phyloP scores from a whole-genome alignment of 257 asterid genomes.

The Salvia hispanica region DNA sequence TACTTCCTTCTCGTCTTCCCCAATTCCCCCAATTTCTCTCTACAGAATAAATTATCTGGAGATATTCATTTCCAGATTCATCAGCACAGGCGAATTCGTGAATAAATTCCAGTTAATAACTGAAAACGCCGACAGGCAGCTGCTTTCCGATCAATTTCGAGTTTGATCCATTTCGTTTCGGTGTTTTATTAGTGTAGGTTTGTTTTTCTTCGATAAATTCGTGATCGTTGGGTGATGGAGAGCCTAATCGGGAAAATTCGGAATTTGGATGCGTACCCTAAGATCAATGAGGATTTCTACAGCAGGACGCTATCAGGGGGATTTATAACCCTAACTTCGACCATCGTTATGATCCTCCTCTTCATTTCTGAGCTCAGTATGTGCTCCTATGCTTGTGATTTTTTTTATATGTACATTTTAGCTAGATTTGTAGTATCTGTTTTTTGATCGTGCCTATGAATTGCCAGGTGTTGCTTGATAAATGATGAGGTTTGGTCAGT shows the following conservation, averaged over 20 bases:
- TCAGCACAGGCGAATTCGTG: neutral
- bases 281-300: slow-evolving; percentile 98
- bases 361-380: slow-evolving; percentile 93
- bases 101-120: slow-evolving; percentile 11
- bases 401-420: slow-evolving; percentile 2
- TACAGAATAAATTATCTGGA: neutral
- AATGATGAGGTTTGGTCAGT: neutral
- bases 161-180: slow-evolving; percentile 29
- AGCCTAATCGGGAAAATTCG: slow-evolving; percentile 65
- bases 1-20: slow-evolving; percentile 29
- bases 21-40: neutral
- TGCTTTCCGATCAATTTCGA: slow-evolving; percentile 28
- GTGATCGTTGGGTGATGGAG: slow-evolving; percentile 54
- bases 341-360: slow-evolving; percentile 83
- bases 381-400: slow-evolving; percentile 31
- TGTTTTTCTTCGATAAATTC: slow-evolving; percentile 11
- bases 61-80: slow-evolving; percentile 35
- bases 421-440: slow-evolving; percentile 5
- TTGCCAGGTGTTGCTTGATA: neutral
- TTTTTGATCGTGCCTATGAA: slow-evolving; percentile 13
- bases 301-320: slow-evolving; percentile 98
- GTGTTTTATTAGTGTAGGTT: slow-evolving; percentile 13
- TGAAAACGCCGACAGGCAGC: slow-evolving; percentile 17
- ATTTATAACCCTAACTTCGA: slow-evolving; percentile 75
- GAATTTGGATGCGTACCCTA: slow-evolving; percentile 86